These are phyloP conservation scores for Kluyveromyces nonfermentans DNA, from an alignment of 805 yeast species.

Conservation along the genomic window DNA sequence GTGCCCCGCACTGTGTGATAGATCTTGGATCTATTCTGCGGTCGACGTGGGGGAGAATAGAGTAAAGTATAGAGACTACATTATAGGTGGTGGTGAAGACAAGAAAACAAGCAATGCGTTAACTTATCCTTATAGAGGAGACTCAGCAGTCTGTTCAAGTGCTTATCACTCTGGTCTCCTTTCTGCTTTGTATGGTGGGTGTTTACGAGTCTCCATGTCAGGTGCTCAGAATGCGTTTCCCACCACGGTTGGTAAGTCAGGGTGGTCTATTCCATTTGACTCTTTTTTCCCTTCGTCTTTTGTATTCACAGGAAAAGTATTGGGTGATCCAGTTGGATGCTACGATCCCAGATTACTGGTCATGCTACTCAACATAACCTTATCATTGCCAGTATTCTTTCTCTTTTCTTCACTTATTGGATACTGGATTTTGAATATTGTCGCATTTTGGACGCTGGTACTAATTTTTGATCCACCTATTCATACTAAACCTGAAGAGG, in stretches of 20 bases:
- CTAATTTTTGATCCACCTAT: conserved; percentile 75
- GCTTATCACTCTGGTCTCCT: conserved; percentile 80
- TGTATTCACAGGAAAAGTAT: conserved; percentile 40
- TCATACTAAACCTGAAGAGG: conserved; percentile 42
- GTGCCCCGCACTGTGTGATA: conserved; percentile 84
- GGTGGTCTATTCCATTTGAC: conserved; percentile 43
- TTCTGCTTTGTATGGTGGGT: conserved; percentile 70
- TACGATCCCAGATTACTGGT: conserved; percentile 58
- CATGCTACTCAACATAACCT: conserved; percentile 45
- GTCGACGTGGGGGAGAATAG: conserved; percentile 62
- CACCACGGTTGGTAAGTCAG: conserved; percentile 39
- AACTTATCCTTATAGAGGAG: conserved; percentile 69
- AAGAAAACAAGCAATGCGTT: conserved; percentile 22
- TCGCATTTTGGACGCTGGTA: conserved; percentile 78
- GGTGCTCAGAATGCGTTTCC: conserved; percentile 46
- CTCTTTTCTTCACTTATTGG: conserved; percentile 38
- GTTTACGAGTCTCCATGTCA: conserved; percentile 50
- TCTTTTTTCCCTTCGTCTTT: conserved; percentile 71
- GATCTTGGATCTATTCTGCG: conserved; percentile 65
- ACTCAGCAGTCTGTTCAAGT: conserved; percentile 83
- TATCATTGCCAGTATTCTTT: conserved; percentile 56
- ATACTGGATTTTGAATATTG: conserved; percentile 51
- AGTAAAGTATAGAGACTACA: conserved; percentile 60
- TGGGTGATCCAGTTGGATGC: conserved; percentile 41
- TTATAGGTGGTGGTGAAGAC: conserved; percentile 63